Percentiles rank a stretch among this genome's conserved stretches.
Evolutionary conservation across 2,329 filamentous ascomycete genomes (phyloP).

Genomic region (Pseudonectria foliicola): DNA sequence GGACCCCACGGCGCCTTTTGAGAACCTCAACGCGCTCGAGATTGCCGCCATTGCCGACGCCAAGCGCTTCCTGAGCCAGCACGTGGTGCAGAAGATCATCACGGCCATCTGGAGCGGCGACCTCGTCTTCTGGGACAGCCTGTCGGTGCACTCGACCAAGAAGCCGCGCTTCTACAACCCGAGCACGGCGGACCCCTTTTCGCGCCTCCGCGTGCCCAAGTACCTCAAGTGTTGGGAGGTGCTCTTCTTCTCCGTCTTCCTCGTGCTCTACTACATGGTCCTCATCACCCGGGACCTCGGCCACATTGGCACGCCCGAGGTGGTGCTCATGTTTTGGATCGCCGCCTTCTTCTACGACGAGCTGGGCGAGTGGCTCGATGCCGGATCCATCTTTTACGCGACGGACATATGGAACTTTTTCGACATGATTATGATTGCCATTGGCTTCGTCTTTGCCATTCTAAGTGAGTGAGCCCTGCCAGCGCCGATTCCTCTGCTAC

Average conservation of each 20-base stretch:
- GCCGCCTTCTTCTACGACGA: slow-evolving; percentile 84
- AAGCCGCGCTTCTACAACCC: slow-evolving; percentile 69
- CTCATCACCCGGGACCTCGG: slow-evolving; percentile 64
- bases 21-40: slow-evolving; percentile 76
- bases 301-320: slow-evolving; percentile 60
- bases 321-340: slow-evolving; percentile 77
- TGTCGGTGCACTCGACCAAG: slow-evolving; percentile 68
- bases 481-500: not conserved
- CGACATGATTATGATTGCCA: slow-evolving; percentile 66
- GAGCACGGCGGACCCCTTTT: slow-evolving; percentile 62
- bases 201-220: slow-evolving; percentile 67
- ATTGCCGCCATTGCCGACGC: slow-evolving; percentile 75
- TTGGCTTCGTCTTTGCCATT: slow-evolving; percentile 63
- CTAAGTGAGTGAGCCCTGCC: slow-evolving; percentile 49
- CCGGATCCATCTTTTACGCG: slow-evolving; percentile 78
- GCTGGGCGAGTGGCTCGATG: slow-evolving; percentile 76
- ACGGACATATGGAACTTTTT: slow-evolving; percentile 77
- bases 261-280: slow-evolving; percentile 80
- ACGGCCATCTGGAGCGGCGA: slow-evolving; percentile 81
- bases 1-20: slow-evolving; percentile 65
- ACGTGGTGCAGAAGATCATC: slow-evolving; percentile 74
- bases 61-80: slow-evolving; percentile 78
- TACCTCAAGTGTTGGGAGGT: slow-evolving; percentile 84
- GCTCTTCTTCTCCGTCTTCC: slow-evolving; percentile 68
- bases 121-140: slow-evolving; percentile 77